phyloP scores from a whole-genome alignment of 1,284 basidiomycete species.

The Ustilago vetiveriae region DNA sequence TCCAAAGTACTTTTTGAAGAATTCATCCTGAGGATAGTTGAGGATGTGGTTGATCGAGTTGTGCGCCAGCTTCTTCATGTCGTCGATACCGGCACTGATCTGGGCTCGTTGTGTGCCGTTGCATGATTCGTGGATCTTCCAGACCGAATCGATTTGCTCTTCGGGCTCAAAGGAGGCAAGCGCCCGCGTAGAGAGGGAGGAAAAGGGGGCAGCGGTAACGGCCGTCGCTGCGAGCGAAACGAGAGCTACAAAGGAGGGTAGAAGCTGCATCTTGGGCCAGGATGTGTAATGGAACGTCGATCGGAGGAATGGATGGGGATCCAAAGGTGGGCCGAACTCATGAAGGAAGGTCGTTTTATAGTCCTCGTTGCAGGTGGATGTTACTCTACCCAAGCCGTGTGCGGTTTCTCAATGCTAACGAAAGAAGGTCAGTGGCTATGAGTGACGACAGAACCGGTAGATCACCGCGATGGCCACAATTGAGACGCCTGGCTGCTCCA shows the following conservation, averaged over 20 bases:
- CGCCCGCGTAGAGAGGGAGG: constrained; percentile 3
- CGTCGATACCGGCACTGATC: constrained; percentile 64
- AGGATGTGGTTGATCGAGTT: constrained; percentile 65
- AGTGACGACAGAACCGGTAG: no score
- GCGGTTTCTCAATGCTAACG: no score
- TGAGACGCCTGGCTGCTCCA: no score
- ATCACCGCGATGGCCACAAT: no score
- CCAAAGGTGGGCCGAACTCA: no score
- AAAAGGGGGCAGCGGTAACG: constrained; percentile 5
- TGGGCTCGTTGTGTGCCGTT: constrained; percentile 67
- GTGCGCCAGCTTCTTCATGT: constrained; percentile 63
- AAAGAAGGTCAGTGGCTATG: no score
- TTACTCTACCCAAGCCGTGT: no score
- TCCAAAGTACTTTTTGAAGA: constrained; percentile 69
- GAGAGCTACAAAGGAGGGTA: constrained; percentile 1
- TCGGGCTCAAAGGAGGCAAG: background rate
- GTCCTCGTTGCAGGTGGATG: no score
- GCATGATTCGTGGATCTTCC: constrained; percentile 68
- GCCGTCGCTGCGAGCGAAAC: background rate
- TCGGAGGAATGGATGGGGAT: background rate
- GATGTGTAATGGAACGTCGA: background rate
- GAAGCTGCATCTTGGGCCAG: constrained; percentile 12
- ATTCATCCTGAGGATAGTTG: constrained; percentile 65
- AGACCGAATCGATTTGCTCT: constrained; percentile 23
- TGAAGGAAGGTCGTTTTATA: no score